Base-by-base conservation (phyloP, 2,329 filamentous ascomycete species). In the Nannizzia gypsea region DNA sequence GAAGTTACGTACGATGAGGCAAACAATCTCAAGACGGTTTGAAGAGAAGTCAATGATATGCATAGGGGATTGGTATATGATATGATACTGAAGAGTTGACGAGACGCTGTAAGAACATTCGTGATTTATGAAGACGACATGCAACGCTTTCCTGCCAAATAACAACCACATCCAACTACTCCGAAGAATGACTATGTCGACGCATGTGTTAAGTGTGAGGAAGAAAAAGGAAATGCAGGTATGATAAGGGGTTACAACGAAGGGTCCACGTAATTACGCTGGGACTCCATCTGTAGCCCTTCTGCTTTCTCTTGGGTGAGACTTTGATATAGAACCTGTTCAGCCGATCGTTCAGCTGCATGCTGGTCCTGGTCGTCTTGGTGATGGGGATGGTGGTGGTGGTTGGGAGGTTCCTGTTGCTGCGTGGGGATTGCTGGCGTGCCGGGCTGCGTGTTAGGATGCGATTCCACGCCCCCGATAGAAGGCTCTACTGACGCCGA, bases 261-360 rank as follows among this genome's bases (percentile, higher is more conserved):
- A 13, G 69, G 70, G 62, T 73, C 70, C 48, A 74, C 64, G 9
- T 69, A 67, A 52, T 71, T 69, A 36, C 60, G 62, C 20, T 64
- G 64, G 6, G 71, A 70, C 31, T 72, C 67, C 59, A 70, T 69
- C 24, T 68, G 68, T 58, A 71, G 65, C 34, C 64, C 64, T n/a
- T 73, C 72, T 9, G 72, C 70, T 58, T 75, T 73, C 17, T 76
- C 74, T 62, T 75, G 72, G 13, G 70, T 71, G 3, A 76, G 67
- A n/a, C 72, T 75, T 65, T 76, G 74, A 66, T 76, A 76, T 50
- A 76, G 61, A 42, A 73, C 73, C 60, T 75, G 73, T 60, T 76
- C 74, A 0, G 72, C 71, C 1, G 70, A 73, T 62, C 75, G 74
- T 42, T 74, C 73, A 57, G 73, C 69, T 24, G 71, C 63, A 15